Percentiles rank a stretch among this genome's conserved stretches.
phyloP scores from a whole-genome alignment of 2,329 filamentous ascomycete species.

The Aureobasidium sp. region DNA sequence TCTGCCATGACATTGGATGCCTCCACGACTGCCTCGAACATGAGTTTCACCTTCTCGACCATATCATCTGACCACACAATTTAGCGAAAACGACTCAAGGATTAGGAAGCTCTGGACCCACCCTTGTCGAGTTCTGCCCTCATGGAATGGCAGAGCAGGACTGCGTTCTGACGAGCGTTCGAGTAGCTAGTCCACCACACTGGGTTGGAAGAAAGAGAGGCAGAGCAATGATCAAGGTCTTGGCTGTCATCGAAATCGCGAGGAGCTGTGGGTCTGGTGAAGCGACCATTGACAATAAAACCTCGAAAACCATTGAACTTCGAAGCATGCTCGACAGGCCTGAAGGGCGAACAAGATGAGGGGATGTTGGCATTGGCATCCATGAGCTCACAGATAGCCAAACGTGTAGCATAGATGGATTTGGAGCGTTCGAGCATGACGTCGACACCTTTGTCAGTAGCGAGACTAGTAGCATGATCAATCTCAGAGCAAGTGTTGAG shows the following conservation, averaged over 20 bases:
- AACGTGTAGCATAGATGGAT: constrained; percentile 54
- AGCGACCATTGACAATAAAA: constrained; percentile 19
- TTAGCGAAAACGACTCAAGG: neutral
- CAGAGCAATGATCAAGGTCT: constrained; percentile 46
- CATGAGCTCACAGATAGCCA: constrained; percentile 57
- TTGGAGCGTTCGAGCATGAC: constrained; percentile 39
- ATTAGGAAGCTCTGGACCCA: constrained; percentile 18
- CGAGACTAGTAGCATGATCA: constrained; percentile 28
- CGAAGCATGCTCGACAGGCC: constrained; percentile 33
- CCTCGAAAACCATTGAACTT: constrained; percentile 23
- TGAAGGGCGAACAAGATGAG: constrained; percentile 44
- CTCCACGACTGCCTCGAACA: constrained; percentile 6
- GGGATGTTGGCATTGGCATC: constrained; percentile 45
- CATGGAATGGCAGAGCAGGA: constrained; percentile 56
- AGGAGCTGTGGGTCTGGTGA: constrained; percentile 16
- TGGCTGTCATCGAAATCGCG: constrained; percentile 24
- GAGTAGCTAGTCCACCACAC: constrained; percentile 61
- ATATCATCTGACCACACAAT: neutral
- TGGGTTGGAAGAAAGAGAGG: constrained; percentile 46
- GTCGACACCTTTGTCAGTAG: constrained; percentile 24
- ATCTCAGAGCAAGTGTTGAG: constrained; percentile 49
- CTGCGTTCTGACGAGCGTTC: constrained; percentile 54
- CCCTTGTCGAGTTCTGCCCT: constrained; percentile 53
- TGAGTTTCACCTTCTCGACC: constrained; percentile 7
- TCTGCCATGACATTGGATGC: neutral